phyloP scores from a whole-genome alignment of 257 asterid species.

The Mentha longifolia region DNA sequence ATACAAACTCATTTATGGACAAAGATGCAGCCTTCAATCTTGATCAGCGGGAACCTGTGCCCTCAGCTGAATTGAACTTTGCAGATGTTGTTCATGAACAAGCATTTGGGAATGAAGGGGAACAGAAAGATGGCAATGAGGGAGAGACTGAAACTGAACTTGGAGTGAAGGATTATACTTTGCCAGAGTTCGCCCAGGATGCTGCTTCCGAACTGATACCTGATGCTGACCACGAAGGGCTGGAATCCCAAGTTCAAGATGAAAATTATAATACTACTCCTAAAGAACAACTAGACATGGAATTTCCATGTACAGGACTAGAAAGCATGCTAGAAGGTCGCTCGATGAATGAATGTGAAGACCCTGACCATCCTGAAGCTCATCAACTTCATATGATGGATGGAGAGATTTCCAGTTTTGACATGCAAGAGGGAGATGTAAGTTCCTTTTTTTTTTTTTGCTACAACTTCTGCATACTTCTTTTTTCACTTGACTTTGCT shows the following conservation, averaged over 20 bases:
- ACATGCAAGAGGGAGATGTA: conserved; percentile 56
- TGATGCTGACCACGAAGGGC: conserved; percentile 36
- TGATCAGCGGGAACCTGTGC: conserved; percentile 43
- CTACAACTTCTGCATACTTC: not conserved
- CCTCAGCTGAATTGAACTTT: conserved; percentile 41
- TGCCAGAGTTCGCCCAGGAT: conserved; percentile 39
- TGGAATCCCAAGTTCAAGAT: conserved; percentile 37
- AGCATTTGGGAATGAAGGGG: conserved; percentile 41
- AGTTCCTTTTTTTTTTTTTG: conserved; percentile 39
- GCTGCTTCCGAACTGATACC: conserved; percentile 45
- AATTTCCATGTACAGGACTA: conserved; percentile 37
- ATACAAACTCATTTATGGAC: conserved; percentile 35
- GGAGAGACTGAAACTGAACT: conserved; percentile 43
- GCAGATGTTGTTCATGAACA: conserved; percentile 43
- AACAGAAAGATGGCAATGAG: conserved; percentile 42
- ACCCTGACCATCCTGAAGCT: conserved; percentile 41
- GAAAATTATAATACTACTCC: conserved; percentile 37
- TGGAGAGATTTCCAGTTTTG: conserved; percentile 49
- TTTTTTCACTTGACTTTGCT: not conserved
- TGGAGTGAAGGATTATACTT: conserved; percentile 35
- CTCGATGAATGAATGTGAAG: conserved; percentile 44
- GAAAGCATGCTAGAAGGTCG: conserved; percentile 41
- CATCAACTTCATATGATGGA: conserved; percentile 46
- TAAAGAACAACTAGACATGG: conserved; percentile 43
- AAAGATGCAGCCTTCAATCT: conserved; percentile 41